Evolutionary conservation across 257 asterid genomes (phyloP), one percentile per base, ranked within the genome.

Genomic region (Craterostigma plantagineum): DNA sequence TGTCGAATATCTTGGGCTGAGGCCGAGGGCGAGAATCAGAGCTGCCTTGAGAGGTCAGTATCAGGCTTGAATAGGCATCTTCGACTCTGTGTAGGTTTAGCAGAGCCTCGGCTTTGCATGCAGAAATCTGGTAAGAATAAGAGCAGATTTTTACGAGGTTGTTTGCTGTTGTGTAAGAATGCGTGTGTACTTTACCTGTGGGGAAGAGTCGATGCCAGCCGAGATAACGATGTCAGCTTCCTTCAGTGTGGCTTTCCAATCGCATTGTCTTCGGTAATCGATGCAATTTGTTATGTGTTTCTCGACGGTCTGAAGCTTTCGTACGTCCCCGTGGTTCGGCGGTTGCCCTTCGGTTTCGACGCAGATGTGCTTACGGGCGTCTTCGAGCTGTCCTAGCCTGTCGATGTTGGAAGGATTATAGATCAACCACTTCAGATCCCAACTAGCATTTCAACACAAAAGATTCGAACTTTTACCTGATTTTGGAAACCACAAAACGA

Each of bases 101-200:
- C 30, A 73, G 73, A 50, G 92, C 84, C 69, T 87, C 97, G 17
- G 93, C 95, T 62, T 76, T 71, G 58, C 92, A 79, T 10, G 92
- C 91, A 63, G 50, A 57, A 23, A 87, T 73, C 97, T 87, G 90
- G 37, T 71, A 23, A 23, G 55, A 65, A 53, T n/a, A 61, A 62
- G 53, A 53, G 42, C 50, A 36, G 52, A 61, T 54, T n/a, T n/a
- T n/a, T 49, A 66, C 51, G 40, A 54, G 36, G 7, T 15, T 35
- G 49, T 38, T 44, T 23, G 30, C 30, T 23, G 2, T 23, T 23
- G 6, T 23, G 30, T 23, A 6, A 23, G 30, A 23, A 23, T 23
- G 30, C 6, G 30, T 23, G 30, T 23, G n/a, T n/a, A n/a, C n/a
- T n/a, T n/a, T n/a, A 41, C 96, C 93, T 76, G 93, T 53, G 92